Evolutionary conservation across 2,329 filamentous ascomycete genomes (phyloP), one percentile per base, ranked within the genome.

Genomic region (Drechslerella stenobrocha): DNA sequence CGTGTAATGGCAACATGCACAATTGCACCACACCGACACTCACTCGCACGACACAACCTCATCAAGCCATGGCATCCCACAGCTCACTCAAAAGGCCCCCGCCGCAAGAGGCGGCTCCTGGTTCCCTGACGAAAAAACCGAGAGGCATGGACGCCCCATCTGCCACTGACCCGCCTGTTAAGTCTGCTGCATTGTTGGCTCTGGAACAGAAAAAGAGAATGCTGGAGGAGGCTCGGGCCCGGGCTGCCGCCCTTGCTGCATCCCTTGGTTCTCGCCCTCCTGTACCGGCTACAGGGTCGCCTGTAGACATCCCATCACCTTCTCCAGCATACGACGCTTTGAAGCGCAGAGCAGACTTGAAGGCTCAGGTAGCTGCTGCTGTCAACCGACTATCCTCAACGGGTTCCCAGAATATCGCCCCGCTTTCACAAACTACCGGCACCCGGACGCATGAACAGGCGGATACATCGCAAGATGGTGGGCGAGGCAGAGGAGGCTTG

Each of bases 351-450:
- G 89, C 89, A 47, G 86, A 87, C 42, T 82, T 95, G 74, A 91
- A 87, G 76, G 88, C 88, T 22, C 83, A 89, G 72, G 87, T 93
- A 9, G 87, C 87, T 47, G 88, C 88, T 50, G 88, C 88, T 53
- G 87, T 89, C 46, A 79, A 78, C 26, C 79, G 78, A 73, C 76
- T 77, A 37, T 76, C 76, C 34, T 72, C 77, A 15, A 71, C 77
- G 18, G 73, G 77, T n/a, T 73, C 70, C 13, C 57, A 52, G 20
- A 57, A 65, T 26, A 52, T 57, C 20, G 48, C 61, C 15, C 42
- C 70, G 8, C 51, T 77, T 7, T 74, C 77, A n/a, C 63, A 74
- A 63, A 72, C 69, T 24, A 75, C 75, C 22, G 71, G 74, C 22
- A 77, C 73, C 58, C 37, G 63, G 8, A 53, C 64, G 7, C 70